Evolutionary conservation across 768 basidiomycete species (phyloP), one percentile per base, ranked within the genome.

Genomic region (Punctularia strigosozonata): DNA sequence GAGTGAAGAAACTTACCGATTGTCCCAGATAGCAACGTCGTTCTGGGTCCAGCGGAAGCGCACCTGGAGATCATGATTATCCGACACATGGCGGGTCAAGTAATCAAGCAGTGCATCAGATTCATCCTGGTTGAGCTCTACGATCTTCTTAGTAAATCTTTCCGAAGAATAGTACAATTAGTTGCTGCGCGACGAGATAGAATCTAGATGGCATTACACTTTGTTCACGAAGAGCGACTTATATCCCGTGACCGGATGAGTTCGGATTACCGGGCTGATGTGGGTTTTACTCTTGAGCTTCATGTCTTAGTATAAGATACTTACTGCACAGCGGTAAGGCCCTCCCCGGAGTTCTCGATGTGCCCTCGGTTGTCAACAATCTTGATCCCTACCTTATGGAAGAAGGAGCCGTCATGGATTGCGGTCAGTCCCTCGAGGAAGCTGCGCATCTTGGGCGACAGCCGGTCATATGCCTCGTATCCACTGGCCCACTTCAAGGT

Each of bases 381-480:
- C 7, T 5, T 3, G 15, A 4, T 14, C 43, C 53, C 10, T 36
- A 65, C 65, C 23, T 64, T 50, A 25, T 58, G 40, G 53, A 70
- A 71, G 38, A 59, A 53, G 36, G 61, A 54, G 17, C 63, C 75
- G 31, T 61, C 55, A 46, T 80, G 76, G 2, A 68, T 51, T 0
- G 77, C 77, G 2, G 69, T 73, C 13, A 80, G 55, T 5, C 71
- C 70, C 49, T 77, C 74, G 31, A 80, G 58, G 53, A 76, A 76
- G 24, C 58, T 61, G 36, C 64, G 57, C 43, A 65, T 65, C 4
- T 66, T 60, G 6, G 73, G 73, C 1, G 75, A 77, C 18, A 81
- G 66, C 12, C 71, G 60, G 53, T 77, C 74, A 54, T 79, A 81
- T 6, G 73, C 76, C 49, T 76, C 75, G 46, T 77, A 80, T 3